These are phyloP conservation scores for Arthrobotrys pseudoclavata DNA, from an alignment of 2,329 filamentous ascomycete genomes.

Conservation along the genomic window DNA sequence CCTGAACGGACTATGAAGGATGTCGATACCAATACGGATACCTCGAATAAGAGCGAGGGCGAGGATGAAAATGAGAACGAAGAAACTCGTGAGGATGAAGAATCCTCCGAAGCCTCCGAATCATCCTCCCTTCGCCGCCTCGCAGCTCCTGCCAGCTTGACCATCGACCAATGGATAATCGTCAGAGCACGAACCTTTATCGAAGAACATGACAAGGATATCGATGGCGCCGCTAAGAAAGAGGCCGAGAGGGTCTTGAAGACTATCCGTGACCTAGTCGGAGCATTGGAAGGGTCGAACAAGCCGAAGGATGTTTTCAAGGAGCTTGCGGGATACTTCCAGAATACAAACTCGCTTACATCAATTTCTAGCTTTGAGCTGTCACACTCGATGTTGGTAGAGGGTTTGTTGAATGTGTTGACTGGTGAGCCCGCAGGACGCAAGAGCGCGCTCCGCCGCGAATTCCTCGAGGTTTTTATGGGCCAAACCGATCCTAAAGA, in stretches of 20 bases:
- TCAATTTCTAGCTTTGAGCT: conserved; percentile 89
- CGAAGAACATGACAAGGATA: conserved; percentile 82
- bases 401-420: conserved; percentile 84
- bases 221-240: conserved; percentile 78
- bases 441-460: conserved; percentile 75
- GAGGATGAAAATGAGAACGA: conserved; percentile 66
- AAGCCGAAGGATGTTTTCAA: conserved; percentile 78
- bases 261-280: conserved; percentile 78
- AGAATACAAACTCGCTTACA: conserved; percentile 73
- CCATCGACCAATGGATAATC: conserved; percentile 75
- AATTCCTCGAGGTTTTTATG: conserved; percentile 95
- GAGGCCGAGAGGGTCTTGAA: conserved; percentile 83
- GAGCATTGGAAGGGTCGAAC: conserved; percentile 68
- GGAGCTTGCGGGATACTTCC: conserved; percentile 84
- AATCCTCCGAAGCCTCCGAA: conserved; percentile 45
- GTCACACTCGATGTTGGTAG: conserved; percentile 88
- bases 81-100: conserved; percentile 61
- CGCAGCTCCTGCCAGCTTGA: conserved; percentile 63
- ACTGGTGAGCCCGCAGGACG: conserved; percentile 74
- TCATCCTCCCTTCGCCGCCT: conserved; percentile 62
- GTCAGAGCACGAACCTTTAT: conserved; percentile 85
- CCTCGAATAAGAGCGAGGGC: conserved; percentile 66
- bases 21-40: conserved; percentile 65
- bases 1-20: conserved; percentile 64
- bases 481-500: conserved; percentile 69